Percentiles rank a stretch among this genome's conserved stretches.
Conservation (phyloP, 257 asterid species). For the Solanum pimpinellifolium region DNA sequence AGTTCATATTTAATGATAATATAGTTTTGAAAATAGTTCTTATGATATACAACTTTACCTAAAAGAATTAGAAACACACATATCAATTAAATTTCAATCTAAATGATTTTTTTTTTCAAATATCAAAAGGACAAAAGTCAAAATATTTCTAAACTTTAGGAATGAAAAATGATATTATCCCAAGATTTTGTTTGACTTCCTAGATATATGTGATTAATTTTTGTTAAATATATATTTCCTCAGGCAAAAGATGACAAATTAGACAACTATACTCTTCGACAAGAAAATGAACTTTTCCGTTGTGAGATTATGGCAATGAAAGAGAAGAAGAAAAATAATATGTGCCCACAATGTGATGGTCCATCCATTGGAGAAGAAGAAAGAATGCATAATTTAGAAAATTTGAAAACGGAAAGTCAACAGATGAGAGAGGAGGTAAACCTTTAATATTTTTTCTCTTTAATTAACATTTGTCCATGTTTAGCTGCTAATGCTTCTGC, state of each 20-base stretch:
- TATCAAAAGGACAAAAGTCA: not conserved
- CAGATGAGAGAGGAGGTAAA: not conserved
- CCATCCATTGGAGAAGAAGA: constrained; percentile 24
- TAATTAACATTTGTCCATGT: not conserved
- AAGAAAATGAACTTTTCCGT: constrained; percentile 38
- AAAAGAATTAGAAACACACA: not conserved
- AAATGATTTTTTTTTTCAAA: no score
- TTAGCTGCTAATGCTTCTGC: not conserved
- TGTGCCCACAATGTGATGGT: constrained; percentile 34
- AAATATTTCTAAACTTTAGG: not conserved
- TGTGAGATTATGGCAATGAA: constrained; percentile 40
- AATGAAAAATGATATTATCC: no score
- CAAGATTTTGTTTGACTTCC: not conserved
- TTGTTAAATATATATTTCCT: not conserved
- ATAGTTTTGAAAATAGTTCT: not conserved
- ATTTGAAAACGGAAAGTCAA: not conserved
- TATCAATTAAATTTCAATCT: no score
- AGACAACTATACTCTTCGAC: constrained; percentile 29
- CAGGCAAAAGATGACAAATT: constrained; percentile 44
- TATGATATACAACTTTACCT: not conserved
- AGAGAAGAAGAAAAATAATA: constrained; percentile 23
- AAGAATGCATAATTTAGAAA: not conserved
- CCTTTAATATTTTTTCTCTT: not conserved
- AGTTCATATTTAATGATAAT: not conserved
- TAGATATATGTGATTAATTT: not conserved